Base-by-base conservation (phyloP, 495 filamentous ascomycete genomes). In the Aspergillus diversus region DNA sequence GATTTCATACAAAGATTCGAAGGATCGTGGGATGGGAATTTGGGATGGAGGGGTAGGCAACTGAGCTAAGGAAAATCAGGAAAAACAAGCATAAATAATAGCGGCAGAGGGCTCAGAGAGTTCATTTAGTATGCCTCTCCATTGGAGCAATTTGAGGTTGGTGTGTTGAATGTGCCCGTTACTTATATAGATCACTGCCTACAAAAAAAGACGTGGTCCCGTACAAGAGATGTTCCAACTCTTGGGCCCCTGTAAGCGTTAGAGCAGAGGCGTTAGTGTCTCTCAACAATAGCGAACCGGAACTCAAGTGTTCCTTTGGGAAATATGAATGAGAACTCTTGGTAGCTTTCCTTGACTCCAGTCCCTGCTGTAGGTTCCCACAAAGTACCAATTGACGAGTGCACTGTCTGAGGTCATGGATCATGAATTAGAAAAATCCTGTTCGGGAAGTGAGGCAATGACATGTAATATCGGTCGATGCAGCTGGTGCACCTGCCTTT, bases 181-280 rank as follows among this genome's bases (percentile, higher is more conserved):
- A 8, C 27, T 34, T 54, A 54, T 54, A 54, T 33, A 54, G 11
- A 54, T 54, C 27, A 27, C 52, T 64, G 66, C 66, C 66, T 65
- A 52, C 66, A 49, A 62, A 68, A 43, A 33, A 39, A 43, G 34
- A 69, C 66, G 66, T 69, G 66, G 66, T 69, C 16, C 63, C 66
- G 37, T 65, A 69, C 63, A 63, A 65, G 35, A 50, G 42, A 54
- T 33, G 16, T 54, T 6, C 53, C 32, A 32, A 39, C 39, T 62
- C 33, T 33, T 16, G 53, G 53, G 42, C 60, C 43, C 37, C 53
- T 63, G 53, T 46, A 63, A 57, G 60, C 33, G n/a, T 16, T 21
- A 57, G 11, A n/a, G 27, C 9, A 17, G 21, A 27, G 47, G 3
- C 11, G 11, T 50, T 27, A 27, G 47, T 50, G n/a, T n/a, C 16